Conservation (phyloP, 2,329 filamentous ascomycete genomes). For the Didymella glomerata region DNA sequence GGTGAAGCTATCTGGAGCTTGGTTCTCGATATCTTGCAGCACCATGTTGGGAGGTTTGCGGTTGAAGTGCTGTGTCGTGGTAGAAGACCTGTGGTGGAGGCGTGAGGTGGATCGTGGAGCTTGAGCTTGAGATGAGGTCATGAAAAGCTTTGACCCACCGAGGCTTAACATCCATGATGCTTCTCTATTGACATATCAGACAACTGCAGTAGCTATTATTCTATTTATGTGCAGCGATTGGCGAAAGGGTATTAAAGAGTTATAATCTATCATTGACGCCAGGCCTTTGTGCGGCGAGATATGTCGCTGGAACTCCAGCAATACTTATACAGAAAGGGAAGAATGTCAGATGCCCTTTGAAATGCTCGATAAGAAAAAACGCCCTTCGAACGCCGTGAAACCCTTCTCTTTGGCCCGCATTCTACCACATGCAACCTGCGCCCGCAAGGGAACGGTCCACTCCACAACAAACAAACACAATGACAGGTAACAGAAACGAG, state of each 20-base stretch:
- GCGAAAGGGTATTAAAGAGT: not conserved
- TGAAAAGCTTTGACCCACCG: slow-evolving; percentile 27
- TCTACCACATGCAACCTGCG: not conserved
- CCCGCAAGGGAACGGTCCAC: not conserved
- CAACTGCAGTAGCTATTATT: not conserved
- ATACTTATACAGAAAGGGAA: slow-evolving; percentile 27
- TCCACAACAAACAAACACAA: not conserved
- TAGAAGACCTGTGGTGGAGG: slow-evolving; percentile 28
- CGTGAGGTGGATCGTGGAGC: slow-evolving; percentile 26
- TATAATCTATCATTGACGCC: slow-evolving; percentile 11
- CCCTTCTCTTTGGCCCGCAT: not conserved
- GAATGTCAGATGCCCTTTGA: slow-evolving; percentile 4
- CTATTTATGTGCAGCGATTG: not conserved
- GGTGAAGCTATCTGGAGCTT: slow-evolving; percentile 42
- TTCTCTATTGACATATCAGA: not conserved
- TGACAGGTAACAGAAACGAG: not conserved
- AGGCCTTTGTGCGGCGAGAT: not conserved
- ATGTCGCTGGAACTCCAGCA: slow-evolving; percentile 16
- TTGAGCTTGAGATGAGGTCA: slow-evolving; percentile 40
- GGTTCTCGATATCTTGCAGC: slow-evolving; percentile 49
- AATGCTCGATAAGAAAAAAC: slow-evolving; percentile 12
- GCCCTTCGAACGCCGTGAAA: slow-evolving; percentile 5
- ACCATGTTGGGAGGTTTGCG: slow-evolving; percentile 48
- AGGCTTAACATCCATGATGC: slow-evolving; percentile 14
- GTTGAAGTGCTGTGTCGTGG: slow-evolving; percentile 25